These are phyloP conservation scores for Solanum megistacrolobum DNA, from an alignment of 257 asterid species.

Conservation along the genomic window DNA sequence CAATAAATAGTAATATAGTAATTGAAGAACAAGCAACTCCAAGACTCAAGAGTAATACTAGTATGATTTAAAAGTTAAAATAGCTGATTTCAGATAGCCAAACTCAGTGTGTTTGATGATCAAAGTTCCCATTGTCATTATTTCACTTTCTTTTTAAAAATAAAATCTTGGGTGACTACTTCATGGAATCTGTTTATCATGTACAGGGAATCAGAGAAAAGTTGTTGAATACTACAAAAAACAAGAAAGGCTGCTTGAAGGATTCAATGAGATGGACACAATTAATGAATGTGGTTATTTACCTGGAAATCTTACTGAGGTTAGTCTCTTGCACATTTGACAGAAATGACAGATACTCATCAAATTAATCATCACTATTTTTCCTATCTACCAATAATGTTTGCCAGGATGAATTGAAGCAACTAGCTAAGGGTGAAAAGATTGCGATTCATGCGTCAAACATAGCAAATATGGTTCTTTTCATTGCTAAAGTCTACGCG, in stretches of 20 bases:
- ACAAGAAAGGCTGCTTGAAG: constrained; percentile 72
- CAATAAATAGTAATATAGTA: neutral
- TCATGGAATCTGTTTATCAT: neutral
- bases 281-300: constrained; percentile 53
- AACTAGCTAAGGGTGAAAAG: constrained; percentile 70
- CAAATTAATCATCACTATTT: neutral
- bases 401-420: constrained; percentile 60
- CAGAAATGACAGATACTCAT: neutral
- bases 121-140: neutral
- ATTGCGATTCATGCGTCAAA: constrained; percentile 64
- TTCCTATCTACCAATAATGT: neutral
- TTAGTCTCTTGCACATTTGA: neutral
- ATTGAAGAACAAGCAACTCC: neutral
- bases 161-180: neutral
- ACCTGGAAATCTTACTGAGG: constrained; percentile 61
- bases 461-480: constrained; percentile 60
- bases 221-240: constrained; percentile 75
- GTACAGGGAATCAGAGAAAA: constrained; percentile 50
- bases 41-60: no score
- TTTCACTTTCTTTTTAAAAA: neutral
- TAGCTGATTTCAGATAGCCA: neutral
- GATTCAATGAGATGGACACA: constrained; percentile 79
- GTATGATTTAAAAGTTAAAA: neutral
- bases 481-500: constrained; percentile 69
- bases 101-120: neutral